Evolutionary conservation across 108 stramenopile species (phyloP).

Genomic region (Mayamaea pseudoterrestris): DNA sequence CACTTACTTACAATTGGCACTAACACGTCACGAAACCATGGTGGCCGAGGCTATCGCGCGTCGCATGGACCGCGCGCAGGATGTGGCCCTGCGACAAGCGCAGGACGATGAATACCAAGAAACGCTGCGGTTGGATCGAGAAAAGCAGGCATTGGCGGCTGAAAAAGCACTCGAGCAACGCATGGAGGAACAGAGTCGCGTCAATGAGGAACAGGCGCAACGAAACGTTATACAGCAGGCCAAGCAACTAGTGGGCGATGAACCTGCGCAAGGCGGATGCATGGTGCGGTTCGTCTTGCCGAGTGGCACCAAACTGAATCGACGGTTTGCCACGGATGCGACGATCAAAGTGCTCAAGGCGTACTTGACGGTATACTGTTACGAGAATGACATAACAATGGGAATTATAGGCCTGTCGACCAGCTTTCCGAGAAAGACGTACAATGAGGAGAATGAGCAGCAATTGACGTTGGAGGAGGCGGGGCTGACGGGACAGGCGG

Average conservation of each 20-base stretch:
- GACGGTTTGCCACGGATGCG: slow-evolving; percentile 50
- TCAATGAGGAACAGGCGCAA: no score
- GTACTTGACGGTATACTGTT: slow-evolving; percentile 59
- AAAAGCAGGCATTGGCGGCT: slow-evolving; percentile 33
- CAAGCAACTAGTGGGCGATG: slow-evolving; percentile 22
- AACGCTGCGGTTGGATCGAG: slow-evolving; percentile 61
- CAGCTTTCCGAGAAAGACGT: slow-evolving; percentile 59
- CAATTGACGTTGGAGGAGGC: slow-evolving; percentile 46
- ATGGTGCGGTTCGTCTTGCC: slow-evolving; percentile 63
- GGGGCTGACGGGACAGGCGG: slow-evolving; percentile 62
- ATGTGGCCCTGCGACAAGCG: slow-evolving; percentile 46
- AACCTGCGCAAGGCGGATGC: slow-evolving; percentile 20
- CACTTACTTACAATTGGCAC: slow-evolving; percentile 24
- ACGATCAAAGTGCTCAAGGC: slow-evolving; percentile 47
- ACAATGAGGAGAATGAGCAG: slow-evolving; percentile 31
- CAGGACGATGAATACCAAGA: slow-evolving; percentile 79
- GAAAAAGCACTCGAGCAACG: slow-evolving; percentile 25
- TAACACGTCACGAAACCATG: slow-evolving; percentile 33
- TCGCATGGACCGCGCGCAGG: slow-evolving; percentile 58
- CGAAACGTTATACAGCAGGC: slow-evolving; percentile 14
- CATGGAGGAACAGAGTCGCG: slow-evolving; percentile 13
- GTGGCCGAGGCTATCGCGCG: slow-evolving; percentile 34
- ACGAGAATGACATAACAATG: slow-evolving; percentile 39
- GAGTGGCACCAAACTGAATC: slow-evolving; percentile 62
- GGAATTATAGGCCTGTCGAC: slow-evolving; percentile 52